Base-by-base conservation (phyloP, 179 eudicot species). In the Patellifolia procumbens region DNA sequence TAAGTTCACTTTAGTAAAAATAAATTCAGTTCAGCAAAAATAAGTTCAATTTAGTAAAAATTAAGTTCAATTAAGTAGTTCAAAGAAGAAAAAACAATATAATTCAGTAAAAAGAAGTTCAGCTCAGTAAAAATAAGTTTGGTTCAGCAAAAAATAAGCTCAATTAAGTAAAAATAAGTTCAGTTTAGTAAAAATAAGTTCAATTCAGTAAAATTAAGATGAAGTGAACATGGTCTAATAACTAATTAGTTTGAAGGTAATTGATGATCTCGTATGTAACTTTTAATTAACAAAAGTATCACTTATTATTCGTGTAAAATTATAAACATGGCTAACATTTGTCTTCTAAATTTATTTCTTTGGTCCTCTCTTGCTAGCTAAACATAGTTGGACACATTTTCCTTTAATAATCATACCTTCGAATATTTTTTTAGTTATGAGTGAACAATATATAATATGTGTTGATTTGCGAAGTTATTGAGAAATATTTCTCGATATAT, bases 301-400 rank as follows among this genome's bases (percentile, higher is more conserved):
- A 35, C 19, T 17, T 4, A 17, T 61, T 39, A 39, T 20, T 11
- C n/a, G 28, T 55, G 60, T 35, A 63, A n/a, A n/a, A n/a, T n/a
- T n/a, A n/a, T n/a, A n/a, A 34, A 37, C 28, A 37, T 64, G 20
- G 37, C 22, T 66, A 51, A 19, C 55, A 53, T 19, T 22, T 8
- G 35, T 32, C 24, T 19, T 19, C 3, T 34, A 34, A 63, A n/a
- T n/a, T 20, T 63, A 63, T 63, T 60, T 35, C 29, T 65, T 67
- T 67, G 55, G 55, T 45, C 71, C 71, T 53, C 71, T 43, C 3
- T n/a, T 67, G 71, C 71, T 67, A 67, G 71, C 71, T 67, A 43
- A 67, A 45, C 53, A 45, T 45, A 67, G 71, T 12, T 67, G 53
- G 53, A 67, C 43, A 45, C 12, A 5, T 45, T 67, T 43, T 67